phyloP scores from a whole-genome alignment of 2,329 filamentous ascomycete genomes.

The Westerdykella ornata region DNA sequence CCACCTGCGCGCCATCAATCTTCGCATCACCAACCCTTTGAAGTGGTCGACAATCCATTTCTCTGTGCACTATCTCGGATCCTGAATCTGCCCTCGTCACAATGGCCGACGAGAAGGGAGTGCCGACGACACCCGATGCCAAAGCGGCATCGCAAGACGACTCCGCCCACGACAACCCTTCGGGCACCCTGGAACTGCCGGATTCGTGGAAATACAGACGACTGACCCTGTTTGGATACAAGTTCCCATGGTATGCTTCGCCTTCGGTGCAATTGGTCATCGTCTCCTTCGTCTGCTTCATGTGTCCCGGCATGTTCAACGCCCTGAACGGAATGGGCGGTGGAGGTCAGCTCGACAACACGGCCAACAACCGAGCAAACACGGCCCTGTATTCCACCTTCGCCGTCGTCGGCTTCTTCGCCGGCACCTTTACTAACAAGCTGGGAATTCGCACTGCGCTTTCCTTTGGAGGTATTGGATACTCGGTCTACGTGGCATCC shows the following conservation, averaged over 20 bases:
- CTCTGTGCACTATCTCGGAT: too few relatives aligned
- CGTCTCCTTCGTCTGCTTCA: constrained; percentile 48
- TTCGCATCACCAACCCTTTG: background rate
- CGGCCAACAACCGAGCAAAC: constrained; percentile 59
- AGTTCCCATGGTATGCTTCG: constrained; percentile 46
- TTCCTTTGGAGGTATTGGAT: constrained; percentile 67
- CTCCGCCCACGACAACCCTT: constrained; percentile 25
- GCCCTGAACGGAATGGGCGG: constrained; percentile 48
- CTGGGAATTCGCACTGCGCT: constrained; percentile 64
- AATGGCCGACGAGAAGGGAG: constrained; percentile 25
- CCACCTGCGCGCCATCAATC: background rate
- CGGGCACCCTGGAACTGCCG: constrained; percentile 32
- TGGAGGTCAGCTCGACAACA: constrained; percentile 43
- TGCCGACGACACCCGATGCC: constrained; percentile 17
- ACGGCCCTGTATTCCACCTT: constrained; percentile 69
- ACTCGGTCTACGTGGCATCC: constrained; percentile 65
- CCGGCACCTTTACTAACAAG: constrained; percentile 68
- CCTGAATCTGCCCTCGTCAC: constrained; percentile 1
- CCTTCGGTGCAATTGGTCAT: constrained; percentile 45
- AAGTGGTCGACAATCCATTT: background rate
- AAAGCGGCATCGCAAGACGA: constrained; percentile 18
- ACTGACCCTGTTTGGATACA: constrained; percentile 37
- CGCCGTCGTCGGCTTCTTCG: constrained; percentile 57
- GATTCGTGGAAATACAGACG: constrained; percentile 45
- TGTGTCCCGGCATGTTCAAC: constrained; percentile 51